Evolutionary conservation across 805 yeast species (phyloP).

Genomic region (Nakazawaea wyomingensis): DNA sequence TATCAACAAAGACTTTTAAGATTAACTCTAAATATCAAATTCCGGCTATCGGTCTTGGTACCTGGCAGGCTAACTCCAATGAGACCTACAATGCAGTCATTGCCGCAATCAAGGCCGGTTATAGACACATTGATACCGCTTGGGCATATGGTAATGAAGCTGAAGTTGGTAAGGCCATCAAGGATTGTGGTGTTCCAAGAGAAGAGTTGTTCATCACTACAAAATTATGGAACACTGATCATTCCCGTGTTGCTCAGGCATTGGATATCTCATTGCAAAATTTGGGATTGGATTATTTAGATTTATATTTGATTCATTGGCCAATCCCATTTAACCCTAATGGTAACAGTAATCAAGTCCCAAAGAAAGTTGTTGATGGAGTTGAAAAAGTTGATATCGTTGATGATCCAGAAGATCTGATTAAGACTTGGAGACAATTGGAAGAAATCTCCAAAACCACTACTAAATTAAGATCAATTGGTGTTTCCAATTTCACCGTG

Average conservation of each 20-base stretch:
- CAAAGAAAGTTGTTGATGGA: slow-evolving; percentile 22
- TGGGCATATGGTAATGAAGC: slow-evolving; percentile 62
- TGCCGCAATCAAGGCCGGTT: slow-evolving; percentile 60
- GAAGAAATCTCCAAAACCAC: slow-evolving; percentile 44
- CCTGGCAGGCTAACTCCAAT: slow-evolving; percentile 56
- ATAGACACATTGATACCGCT: slow-evolving; percentile 77
- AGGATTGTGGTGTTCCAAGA: slow-evolving; percentile 57
- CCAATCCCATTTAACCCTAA: slow-evolving; percentile 51
- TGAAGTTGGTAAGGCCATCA: slow-evolving; percentile 53
- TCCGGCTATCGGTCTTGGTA: slow-evolving; percentile 71
- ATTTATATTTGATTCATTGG: slow-evolving; percentile 79
- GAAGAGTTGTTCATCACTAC: slow-evolving; percentile 66
- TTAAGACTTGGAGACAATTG: slow-evolving; percentile 59
- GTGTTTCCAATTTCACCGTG: slow-evolving; percentile 69
- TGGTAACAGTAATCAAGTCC: slow-evolving; percentile 24
- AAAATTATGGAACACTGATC: slow-evolving; percentile 57
- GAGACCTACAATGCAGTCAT: slow-evolving; percentile 43
- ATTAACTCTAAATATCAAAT: slow-evolving; percentile 55
- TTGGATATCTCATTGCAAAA: slow-evolving; percentile 54
- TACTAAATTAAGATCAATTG: slow-evolving; percentile 57
- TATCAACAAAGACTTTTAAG: slow-evolving; percentile 20
- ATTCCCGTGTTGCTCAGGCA: slow-evolving; percentile 45
- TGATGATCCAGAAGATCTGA: slow-evolving; percentile 29
- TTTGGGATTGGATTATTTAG: slow-evolving; percentile 71
- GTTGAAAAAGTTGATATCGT: slow-evolving; percentile 26